Percentiles rank a stretch among this genome's conserved stretches.
Conservation (phyloP, 345 rosid species). For the Physaria fendleri region DNA sequence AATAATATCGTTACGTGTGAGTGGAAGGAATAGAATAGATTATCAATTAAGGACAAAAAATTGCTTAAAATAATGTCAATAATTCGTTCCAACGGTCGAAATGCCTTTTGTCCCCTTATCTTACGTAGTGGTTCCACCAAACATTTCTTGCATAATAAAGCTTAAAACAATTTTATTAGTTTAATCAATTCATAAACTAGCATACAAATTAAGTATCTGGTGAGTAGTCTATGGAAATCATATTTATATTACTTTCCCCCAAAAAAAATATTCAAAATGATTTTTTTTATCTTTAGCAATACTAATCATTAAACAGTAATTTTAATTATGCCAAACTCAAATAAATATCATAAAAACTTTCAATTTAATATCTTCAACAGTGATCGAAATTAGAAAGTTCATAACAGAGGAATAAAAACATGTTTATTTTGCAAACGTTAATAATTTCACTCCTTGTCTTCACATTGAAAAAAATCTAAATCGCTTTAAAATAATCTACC, state of each 20-base stretch:
- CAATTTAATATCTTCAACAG: not conserved
- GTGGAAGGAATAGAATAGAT: not conserved
- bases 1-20: not conserved
- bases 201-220: not conserved
- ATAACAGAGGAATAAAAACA: not conserved
- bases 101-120: constrained; percentile 28
- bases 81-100: constrained; percentile 22
- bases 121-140: constrained; percentile 19
- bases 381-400: not conserved
- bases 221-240: not conserved
- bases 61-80: constrained; percentile 12
- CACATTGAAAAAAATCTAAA: not conserved
- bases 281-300: not conserved
- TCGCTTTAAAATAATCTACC: not conserved
- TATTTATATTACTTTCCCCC: no score
- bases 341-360: not conserved
- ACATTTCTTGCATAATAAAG: not conserved
- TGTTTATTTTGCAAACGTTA: not conserved
- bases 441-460: not conserved
- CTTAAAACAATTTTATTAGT: not conserved
- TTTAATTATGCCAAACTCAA: not conserved
- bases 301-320: not conserved
- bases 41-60: constrained; percentile 12
- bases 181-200: not conserved
- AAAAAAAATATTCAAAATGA: not conserved